Evolutionary conservation across 345 rosid genomes (phyloP).

Genomic region (Leavenworthia alabamica): DNA sequence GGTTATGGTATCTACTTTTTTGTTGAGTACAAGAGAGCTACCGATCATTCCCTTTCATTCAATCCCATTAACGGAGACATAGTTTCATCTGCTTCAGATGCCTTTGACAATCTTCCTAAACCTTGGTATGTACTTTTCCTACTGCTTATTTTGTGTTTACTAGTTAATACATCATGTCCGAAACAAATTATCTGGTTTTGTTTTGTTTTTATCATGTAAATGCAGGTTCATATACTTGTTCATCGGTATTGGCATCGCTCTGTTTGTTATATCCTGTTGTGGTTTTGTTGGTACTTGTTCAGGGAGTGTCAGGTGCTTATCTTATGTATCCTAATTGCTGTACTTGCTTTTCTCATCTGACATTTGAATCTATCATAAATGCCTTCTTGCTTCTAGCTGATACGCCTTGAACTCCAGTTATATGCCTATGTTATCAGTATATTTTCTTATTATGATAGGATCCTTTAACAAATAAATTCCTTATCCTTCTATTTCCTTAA

Average conservation of each 20-base stretch:
- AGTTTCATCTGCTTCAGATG: slow-evolving; percentile 50
- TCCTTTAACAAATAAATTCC: too few relatives aligned
- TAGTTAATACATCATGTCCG: too few relatives aligned
- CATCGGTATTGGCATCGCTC: slow-evolving; percentile 71
- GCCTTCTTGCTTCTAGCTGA: too few relatives aligned
- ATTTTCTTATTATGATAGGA: too few relatives aligned
- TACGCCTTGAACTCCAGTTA: too few relatives aligned
- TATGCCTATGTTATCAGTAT: too few relatives aligned
- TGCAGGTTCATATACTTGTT: slow-evolving; percentile 94
- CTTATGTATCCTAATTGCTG: slow-evolving; percentile 81
- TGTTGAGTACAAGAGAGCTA: slow-evolving; percentile 63
- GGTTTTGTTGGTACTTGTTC: slow-evolving; percentile 78
- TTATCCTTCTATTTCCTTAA: too few relatives aligned
- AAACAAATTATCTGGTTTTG: too few relatives aligned
- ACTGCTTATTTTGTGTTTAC: neutral
- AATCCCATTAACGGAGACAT: slow-evolving; percentile 27
- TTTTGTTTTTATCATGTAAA: too few relatives aligned
- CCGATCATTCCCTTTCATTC: too few relatives aligned
- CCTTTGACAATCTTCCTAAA: slow-evolving; percentile 62
- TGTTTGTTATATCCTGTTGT: slow-evolving; percentile 75
- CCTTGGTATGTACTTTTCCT: slow-evolving; percentile 90
- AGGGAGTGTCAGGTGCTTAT: slow-evolving; percentile 85
- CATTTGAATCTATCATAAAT: too few relatives aligned
- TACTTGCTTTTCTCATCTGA: too few relatives aligned
- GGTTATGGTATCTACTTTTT: slow-evolving; percentile 96